Evolutionary conservation across 2,329 filamentous ascomycete genomes (phyloP), one percentile per base, ranked within the genome.

Genomic region (Drechslerella stenobrocha): DNA sequence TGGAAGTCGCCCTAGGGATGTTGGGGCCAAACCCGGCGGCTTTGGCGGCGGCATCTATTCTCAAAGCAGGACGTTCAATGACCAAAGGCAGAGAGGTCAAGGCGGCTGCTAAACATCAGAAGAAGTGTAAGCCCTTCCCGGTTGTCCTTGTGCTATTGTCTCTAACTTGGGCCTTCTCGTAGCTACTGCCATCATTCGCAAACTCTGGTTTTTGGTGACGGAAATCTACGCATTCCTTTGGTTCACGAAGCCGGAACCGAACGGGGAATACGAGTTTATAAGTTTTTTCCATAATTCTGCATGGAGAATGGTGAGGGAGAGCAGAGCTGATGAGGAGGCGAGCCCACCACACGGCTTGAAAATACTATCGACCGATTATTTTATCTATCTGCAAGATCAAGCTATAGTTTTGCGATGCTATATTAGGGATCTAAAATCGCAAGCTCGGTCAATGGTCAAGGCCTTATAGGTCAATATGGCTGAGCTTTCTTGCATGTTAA

Each of bases 331-430:
- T n/a, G 32, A 28, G 0, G 61, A 58, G 5, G 60, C 52, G 13
- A 52, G 59, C 6, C 40, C 20, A 5, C 37, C 42, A 3, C 30
- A 35, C 3, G 5, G 52, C 7, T 37, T 30, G 1, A 22, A 24
- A 2, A 50, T 52, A 4, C n/a, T 66, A 20, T 48, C 61, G 2
- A 55, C 53, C 18, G 61, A 58, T 40, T 66, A 66, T 40, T 66
- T 66, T 37, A 66, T 66, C 22, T 66, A 66, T 35, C 20, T 66
- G 20, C 52, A 66, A 7, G 61, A 66, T 6, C 61, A 66, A 26
- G 35, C 48, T 8, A 28, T 66, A 11, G 23, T 66, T 20, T 35
- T 58, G 34, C 52, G 22, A 8, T 40, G 32, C 7, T 66, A 34
- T 20, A 66, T 48, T 2, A 50, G 53, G 2, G 47, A 66, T 9